Base-by-base conservation (phyloP, 2,329 filamentous ascomycete species). In the Penicillium vulpinum region DNA sequence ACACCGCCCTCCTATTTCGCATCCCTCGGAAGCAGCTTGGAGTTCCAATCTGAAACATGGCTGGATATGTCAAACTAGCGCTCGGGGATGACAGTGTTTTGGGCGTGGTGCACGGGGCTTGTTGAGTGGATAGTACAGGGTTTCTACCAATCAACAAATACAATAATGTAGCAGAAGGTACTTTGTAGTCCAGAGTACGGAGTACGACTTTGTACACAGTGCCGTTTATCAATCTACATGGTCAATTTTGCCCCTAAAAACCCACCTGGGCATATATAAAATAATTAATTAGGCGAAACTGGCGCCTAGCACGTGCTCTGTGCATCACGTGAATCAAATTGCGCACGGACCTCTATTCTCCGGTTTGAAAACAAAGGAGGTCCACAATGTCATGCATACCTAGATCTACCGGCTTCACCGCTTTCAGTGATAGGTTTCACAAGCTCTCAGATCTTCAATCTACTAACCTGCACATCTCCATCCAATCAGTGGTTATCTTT, bases 1-100 rank as follows among this genome's bases (percentile, higher is more conserved):
- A 49, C 35, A 40, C 47, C 47, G 35, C 47, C 24, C 36, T 40
- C 35, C 18, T 11, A 29, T 31, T 41, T 28, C 18, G 35, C 26
- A 41, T 41, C 13, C 26, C 15, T 50, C 4, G n/a, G n/a, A n/a
- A n/a, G 2, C 15, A 18, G 26, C 40, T 39, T 31, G 21, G 31
- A 50, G 54, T 48, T 57, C 50, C 39, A 31, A 46, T 60, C 63
- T 65, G 63, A 65, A 65, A 65, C 64, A 65, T 61, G 60, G 56
- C 56, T 60, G 44, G 44, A 35, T 46, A 60, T 61, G 50, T 33
- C 41, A 59, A 57, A 61, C 56, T 64, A 65, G 63, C 53, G 63
- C 45, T 52, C 40, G 51, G 44, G 51, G 44, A 54, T 50, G 44
- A 50, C 40, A 45, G 55, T 57, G 59, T 59, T 62, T 44, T 56